Percentiles rank a stretch among this genome's conserved stretches.
Evolutionary conservation across 768 basidiomycete genomes (phyloP).

Genomic region (Zangia roseola): DNA sequence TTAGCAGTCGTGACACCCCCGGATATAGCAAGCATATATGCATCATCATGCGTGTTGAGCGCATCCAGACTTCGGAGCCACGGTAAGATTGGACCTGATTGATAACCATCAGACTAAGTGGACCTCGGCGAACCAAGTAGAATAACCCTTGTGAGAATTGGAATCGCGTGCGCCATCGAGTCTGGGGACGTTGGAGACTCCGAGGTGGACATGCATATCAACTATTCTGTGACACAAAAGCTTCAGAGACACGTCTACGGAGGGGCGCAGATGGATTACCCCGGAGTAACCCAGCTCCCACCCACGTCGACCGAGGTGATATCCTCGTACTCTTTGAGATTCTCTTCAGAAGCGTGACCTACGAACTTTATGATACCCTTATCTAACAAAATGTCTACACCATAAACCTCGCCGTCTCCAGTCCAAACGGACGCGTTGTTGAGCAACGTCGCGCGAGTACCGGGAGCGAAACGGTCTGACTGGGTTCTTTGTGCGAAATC

Average conservation of each 20-base stretch:
- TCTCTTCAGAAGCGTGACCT: slow-evolving; percentile 40
- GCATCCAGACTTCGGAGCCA: slow-evolving; percentile 53
- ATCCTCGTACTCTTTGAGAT: slow-evolving; percentile 26
- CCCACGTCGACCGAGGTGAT: slow-evolving; percentile 49
- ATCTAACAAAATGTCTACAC: slow-evolving; percentile 68
- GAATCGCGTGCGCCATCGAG: slow-evolving; percentile 24
- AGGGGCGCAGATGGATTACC: slow-evolving; percentile 39
- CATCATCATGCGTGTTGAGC: slow-evolving; percentile 44
- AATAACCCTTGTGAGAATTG: too few species aligned
- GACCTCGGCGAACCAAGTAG: too few species aligned
- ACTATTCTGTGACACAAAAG: slow-evolving; percentile 36
- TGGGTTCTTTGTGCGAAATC: slow-evolving; percentile 48
- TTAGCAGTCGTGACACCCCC: slow-evolving; percentile 50
- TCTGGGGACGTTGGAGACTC: slow-evolving; percentile 36
- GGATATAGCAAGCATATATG: slow-evolving; percentile 39
- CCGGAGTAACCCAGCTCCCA: slow-evolving; percentile 82
- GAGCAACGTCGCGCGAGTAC: slow-evolving; percentile 63
- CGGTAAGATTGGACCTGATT: slow-evolving; percentile 57
- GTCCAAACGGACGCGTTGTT: slow-evolving; percentile 86
- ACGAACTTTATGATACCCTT: slow-evolving; percentile 64
- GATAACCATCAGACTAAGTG: slow-evolving; percentile 29
- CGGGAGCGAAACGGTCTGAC: slow-evolving; percentile 67
- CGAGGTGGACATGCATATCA: slow-evolving; percentile 50
- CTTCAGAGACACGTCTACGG: slow-evolving; percentile 36
- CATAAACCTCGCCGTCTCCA: slow-evolving; percentile 64